These are phyloP conservation scores for Colletotrichum coccodes DNA, from an alignment of 2,329 filamentous ascomycete genomes.

Conservation along the genomic window DNA sequence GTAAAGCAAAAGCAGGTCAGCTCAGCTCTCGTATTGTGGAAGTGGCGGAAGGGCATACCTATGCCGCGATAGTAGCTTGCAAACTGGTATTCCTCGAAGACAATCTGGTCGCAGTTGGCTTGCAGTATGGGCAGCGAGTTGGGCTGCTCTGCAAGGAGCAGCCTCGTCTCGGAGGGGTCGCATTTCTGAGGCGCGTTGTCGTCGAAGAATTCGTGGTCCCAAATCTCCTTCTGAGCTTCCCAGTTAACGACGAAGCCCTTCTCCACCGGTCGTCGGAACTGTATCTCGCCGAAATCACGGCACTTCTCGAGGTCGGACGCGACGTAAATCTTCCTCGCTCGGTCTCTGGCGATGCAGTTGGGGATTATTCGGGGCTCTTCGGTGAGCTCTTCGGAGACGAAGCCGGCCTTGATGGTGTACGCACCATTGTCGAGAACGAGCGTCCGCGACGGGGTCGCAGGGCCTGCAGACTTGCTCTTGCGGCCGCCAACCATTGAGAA, in stretches of 20 bases:
- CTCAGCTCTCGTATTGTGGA: not conserved
- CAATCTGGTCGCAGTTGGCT: slow-evolving; percentile 92
- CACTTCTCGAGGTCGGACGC: slow-evolving; percentile 82
- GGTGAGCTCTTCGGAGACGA: slow-evolving; percentile 61
- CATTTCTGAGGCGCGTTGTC: slow-evolving; percentile 73
- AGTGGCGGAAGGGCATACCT: slow-evolving; percentile 55
- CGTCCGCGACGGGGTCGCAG: slow-evolving; percentile 70
- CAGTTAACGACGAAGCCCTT: slow-evolving; percentile 96
- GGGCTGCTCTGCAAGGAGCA: slow-evolving; percentile 87
- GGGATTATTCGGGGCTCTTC: slow-evolving; percentile 78
- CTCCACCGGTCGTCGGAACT: slow-evolving; percentile 89
- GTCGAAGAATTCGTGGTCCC: slow-evolving; percentile 89
- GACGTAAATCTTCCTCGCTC: slow-evolving; percentile 81
- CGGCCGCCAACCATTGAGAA: slow-evolving; percentile 54
- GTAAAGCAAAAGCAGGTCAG: not conserved
- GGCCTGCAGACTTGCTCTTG: slow-evolving; percentile 63
- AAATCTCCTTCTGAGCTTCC: slow-evolving; percentile 95
- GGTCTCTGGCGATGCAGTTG: slow-evolving; percentile 88
- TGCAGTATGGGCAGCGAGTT: slow-evolving; percentile 85
- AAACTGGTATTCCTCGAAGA: slow-evolving; percentile 98
- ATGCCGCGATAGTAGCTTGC: slow-evolving; percentile 82
- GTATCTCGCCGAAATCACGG: slow-evolving; percentile 88
- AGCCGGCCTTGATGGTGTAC: slow-evolving; percentile 90
- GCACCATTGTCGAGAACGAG: slow-evolving; percentile 95
- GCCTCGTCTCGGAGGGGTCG: slow-evolving; percentile 82